phyloP scores from a whole-genome alignment of 2,329 filamentous ascomycete genomes.

The Epichloe sp. region DNA sequence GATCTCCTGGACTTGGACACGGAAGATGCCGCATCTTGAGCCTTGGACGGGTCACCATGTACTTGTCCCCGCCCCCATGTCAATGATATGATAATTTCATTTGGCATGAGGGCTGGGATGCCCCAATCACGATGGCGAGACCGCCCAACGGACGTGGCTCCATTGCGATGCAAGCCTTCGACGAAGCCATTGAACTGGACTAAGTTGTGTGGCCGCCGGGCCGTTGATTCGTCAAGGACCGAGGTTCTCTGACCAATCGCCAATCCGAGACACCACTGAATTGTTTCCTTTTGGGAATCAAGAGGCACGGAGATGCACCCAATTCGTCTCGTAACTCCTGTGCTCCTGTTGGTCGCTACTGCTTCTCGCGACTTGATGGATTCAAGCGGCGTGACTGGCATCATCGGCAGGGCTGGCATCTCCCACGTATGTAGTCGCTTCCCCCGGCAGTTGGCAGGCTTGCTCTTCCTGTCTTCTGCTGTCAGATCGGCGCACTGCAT shows the following conservation, averaged over 20 bases:
- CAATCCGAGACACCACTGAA: too few relatives aligned
- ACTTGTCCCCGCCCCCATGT: too few relatives aligned
- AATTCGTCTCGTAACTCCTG: neutral
- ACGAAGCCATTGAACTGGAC: too few relatives aligned
- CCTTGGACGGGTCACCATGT: too few relatives aligned
- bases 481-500: neutral
- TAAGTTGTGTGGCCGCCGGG: too few relatives aligned
- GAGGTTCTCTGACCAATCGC: too few relatives aligned
- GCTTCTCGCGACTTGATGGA: neutral
- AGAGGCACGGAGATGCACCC: neutral
- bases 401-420: neutral
- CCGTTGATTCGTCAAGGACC: too few relatives aligned
- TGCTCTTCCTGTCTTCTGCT: neutral
- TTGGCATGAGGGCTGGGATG: neutral
- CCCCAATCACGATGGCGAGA: neutral
- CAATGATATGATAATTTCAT: too few relatives aligned
- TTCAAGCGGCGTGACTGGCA: neutral
- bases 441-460: neutral
- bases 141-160: neutral
- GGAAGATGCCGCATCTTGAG: too few relatives aligned
- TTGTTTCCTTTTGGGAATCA: neutral
- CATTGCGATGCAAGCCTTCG: neutral
- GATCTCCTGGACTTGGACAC: too few relatives aligned
- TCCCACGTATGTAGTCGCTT: neutral
- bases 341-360: neutral